Base-by-base conservation (phyloP, 805 yeast species). In the Candida ortonii region DNA sequence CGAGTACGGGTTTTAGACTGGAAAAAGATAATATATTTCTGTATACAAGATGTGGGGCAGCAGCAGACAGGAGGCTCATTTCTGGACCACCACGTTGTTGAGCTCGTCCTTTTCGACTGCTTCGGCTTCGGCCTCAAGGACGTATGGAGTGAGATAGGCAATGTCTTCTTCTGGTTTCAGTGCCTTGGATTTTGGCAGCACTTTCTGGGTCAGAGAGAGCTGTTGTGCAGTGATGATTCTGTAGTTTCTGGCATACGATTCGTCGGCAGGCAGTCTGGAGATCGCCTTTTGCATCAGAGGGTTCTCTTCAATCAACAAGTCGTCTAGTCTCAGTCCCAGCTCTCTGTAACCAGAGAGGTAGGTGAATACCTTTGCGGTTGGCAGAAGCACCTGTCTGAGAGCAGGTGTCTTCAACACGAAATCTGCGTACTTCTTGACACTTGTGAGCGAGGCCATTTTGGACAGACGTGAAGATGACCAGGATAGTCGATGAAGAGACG, bases 81-180 rank as follows among this genome's bases (percentile, higher is more conserved):
- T 52, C 36, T 47, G 50, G 32, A 53, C 38, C 39, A 70, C 67
- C 50, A 86, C 71, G 73, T 85, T 83, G 73, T 93, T 95, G 58
- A 93, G 78, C 58, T 82, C 93, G 44, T 73, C 80, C 68, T 82
- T 87, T 73, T 93, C 98, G 46, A 74, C 71, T 31, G 80, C 82
- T 65, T 86, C 97, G 53, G 85, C 86, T 71, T 93, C 97, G 43
- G 90, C 94, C 72, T 93, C 97, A 57, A 89, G 75, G 44, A 93
- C 70, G 70, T 84, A 84, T 51, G 96, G 97, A 41, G 84, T 65
- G 59, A 93, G 73, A 70, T 88, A 89, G 52, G 84, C 84, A 38
- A 66, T 65, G 63, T 86, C 95, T 44, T 90, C 90, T 57, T 79
- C 85, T 19, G 87, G 76, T 62, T 79, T 76, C 44, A 85, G 70